Conservation (phyloP, 495 filamentous ascomycete species). For the Viridothelium virens region DNA sequence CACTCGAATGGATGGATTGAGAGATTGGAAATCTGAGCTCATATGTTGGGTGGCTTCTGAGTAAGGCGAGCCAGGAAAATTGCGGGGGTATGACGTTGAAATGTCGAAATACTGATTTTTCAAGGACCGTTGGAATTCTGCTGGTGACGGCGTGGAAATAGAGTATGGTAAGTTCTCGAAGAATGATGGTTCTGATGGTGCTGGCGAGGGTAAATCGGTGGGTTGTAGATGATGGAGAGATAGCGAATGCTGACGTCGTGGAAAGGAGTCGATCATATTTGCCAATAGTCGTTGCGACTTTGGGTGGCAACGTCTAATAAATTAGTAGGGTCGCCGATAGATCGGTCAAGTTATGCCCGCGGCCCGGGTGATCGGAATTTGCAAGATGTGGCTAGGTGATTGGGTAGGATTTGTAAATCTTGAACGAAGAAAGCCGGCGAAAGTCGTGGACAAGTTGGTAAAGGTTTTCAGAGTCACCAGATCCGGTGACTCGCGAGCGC, state of each 20-base stretch:
- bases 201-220: constrained; percentile 4
- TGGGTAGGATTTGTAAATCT: not conserved
- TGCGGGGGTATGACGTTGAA: not conserved
- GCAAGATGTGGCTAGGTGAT: constrained; percentile 1
- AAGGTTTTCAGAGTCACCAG: not conserved
- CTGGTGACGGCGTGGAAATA: constrained; percentile 3
- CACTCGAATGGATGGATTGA: constrained; percentile 13
- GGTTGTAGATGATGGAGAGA: constrained; percentile 4
- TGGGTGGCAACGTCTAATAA: not conserved
- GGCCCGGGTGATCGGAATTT: constrained; percentile 5
- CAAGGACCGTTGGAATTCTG: constrained; percentile 2
- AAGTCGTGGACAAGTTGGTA: not conserved
- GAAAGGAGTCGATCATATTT: constrained; percentile 10
- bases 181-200: constrained; percentile 2
- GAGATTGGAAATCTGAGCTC: not conserved
- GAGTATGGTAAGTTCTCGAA: constrained; percentile 5
- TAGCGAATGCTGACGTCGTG: constrained; percentile 11
- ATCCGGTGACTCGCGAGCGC: not conserved
- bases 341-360: not conserved
- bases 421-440: not conserved
- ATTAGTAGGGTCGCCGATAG: not conserved
- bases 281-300: not conserved
- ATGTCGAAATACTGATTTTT: not conserved
- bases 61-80: not conserved
- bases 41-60: constrained; percentile 5